Percentiles rank a stretch among this genome's conserved stretches.
Evolutionary conservation across 176 grass and related monocot genomes (phyloP).

Genomic region (Miscanthus lutarioriparius): DNA sequence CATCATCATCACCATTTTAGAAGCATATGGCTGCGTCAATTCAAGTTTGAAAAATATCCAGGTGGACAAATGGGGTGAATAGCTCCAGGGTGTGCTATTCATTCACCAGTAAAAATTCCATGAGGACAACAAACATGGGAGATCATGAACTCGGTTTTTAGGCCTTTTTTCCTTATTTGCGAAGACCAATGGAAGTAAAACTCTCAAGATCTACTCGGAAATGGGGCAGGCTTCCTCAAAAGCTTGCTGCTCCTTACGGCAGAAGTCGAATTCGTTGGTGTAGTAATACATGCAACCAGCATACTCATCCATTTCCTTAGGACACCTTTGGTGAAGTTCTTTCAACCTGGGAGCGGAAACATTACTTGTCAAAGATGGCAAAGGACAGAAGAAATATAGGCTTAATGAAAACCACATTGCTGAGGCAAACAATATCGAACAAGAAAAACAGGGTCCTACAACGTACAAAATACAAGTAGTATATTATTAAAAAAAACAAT

Average conservation of each 20-base stretch:
- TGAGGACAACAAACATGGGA: slow-evolving; percentile 48
- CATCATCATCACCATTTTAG: slow-evolving; percentile 10
- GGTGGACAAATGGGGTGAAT: slow-evolving; percentile 19
- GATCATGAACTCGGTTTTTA: slow-evolving; percentile 52
- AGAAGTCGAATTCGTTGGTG: slow-evolving; percentile 88
- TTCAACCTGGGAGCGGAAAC: slow-evolving; percentile 60
- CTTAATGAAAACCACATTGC: background rate
- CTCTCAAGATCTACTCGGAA: slow-evolving; percentile 51
- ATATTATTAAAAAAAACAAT: background rate
- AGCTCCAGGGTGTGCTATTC: slow-evolving; percentile 39
- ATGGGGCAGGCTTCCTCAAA: slow-evolving; percentile 73
- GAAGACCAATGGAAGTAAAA: slow-evolving; percentile 36
- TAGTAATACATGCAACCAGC: slow-evolving; percentile 96
- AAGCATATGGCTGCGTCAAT: slow-evolving; percentile 17
- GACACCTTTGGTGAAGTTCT: slow-evolving; percentile 76
- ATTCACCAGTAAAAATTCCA: slow-evolving; percentile 34
- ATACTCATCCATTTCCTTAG: slow-evolving; percentile 83
- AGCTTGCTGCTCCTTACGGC: slow-evolving; percentile 85
- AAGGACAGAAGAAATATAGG: background rate
- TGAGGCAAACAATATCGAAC: background rate
- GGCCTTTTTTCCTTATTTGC: slow-evolving; percentile 65
- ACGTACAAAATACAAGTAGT: background rate
- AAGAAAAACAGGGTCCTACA: background rate
- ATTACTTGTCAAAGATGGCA: background rate
- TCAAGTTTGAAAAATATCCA: slow-evolving; percentile 27